Evolutionary conservation across 768 basidiomycete species (phyloP).

Genomic region (Auricularia sp.): DNA sequence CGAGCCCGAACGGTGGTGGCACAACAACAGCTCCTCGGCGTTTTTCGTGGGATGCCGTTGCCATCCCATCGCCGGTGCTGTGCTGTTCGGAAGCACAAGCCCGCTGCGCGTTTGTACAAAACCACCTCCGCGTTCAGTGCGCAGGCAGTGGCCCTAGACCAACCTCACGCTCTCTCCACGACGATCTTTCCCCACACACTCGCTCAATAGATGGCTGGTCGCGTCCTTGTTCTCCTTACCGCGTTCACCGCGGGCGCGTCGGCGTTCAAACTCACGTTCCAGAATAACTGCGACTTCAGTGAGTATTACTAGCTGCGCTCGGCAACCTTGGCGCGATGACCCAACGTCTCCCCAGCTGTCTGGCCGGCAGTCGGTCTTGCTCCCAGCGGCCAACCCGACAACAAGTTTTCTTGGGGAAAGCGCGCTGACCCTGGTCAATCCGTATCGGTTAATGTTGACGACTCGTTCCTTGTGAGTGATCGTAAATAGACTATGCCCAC

Average conservation of each 20-base stretch:
- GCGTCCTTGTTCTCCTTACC: background rate
- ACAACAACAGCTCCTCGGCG: too few species aligned
- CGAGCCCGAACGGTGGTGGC: too few species aligned
- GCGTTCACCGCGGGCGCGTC: background rate
- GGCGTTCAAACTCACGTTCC: background rate
- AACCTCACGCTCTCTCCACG: background rate
- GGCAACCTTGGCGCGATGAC: background rate
- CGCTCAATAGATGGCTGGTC: background rate
- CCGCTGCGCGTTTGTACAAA: background rate
- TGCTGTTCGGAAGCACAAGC: background rate
- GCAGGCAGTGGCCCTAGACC: background rate
- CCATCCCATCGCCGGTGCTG: background rate
- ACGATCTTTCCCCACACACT: background rate
- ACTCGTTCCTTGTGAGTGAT: background rate
- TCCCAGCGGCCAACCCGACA: constrained; percentile 4
- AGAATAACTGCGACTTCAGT: background rate
- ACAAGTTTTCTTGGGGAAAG: background rate
- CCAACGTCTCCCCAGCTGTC: background rate
- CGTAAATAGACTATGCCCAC: background rate
- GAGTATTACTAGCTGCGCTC: background rate
- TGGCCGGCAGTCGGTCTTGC: constrained; percentile 5
- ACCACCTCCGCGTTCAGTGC: background rate
- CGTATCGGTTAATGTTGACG: background rate
- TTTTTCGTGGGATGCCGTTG: too few species aligned
- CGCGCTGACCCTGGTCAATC: background rate